Evolutionary conservation across 106 monocot species (phyloP).

Genomic region (Phalaenopsis aphrodite): DNA sequence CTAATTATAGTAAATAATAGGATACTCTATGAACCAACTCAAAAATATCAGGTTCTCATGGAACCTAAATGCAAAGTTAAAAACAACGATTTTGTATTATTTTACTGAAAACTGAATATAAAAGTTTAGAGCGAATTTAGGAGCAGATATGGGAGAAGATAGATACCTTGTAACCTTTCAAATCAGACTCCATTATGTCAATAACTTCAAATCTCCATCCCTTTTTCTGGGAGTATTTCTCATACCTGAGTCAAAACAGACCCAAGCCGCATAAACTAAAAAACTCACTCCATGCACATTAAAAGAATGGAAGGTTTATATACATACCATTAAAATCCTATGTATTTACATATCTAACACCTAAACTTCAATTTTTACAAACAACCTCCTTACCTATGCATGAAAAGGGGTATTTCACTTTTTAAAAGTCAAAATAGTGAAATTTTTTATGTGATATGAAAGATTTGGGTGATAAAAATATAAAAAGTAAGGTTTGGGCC

Average conservation of each 20-base stretch:
- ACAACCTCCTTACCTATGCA: too few species aligned
- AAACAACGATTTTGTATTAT: not conserved
- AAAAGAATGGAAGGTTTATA: not conserved
- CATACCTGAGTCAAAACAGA: slow-evolving; percentile 44
- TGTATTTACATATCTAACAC: too few species aligned
- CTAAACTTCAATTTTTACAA: too few species aligned
- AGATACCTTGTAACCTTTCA: slow-evolving; percentile 82
- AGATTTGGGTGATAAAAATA: too few species aligned
- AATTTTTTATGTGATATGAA: too few species aligned
- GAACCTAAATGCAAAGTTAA: not conserved
- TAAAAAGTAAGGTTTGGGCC: too few species aligned
- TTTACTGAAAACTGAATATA: not conserved
- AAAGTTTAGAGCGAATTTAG: not conserved
- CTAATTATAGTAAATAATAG: not conserved
- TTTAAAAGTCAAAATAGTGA: too few species aligned
- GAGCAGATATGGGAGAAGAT: not conserved
- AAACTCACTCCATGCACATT: not conserved
- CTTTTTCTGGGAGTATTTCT: slow-evolving; percentile 68
- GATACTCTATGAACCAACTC: not conserved
- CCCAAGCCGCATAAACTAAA: not conserved
- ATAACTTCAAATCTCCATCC: slow-evolving; percentile 95
- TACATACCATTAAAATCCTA: too few species aligned
- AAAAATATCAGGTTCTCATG: not conserved
- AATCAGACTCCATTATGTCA: slow-evolving; percentile 71
- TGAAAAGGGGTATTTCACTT: too few species aligned